Conservation (phyloP, 139 green algal genomes). For the Chlorella sp. region DNA sequence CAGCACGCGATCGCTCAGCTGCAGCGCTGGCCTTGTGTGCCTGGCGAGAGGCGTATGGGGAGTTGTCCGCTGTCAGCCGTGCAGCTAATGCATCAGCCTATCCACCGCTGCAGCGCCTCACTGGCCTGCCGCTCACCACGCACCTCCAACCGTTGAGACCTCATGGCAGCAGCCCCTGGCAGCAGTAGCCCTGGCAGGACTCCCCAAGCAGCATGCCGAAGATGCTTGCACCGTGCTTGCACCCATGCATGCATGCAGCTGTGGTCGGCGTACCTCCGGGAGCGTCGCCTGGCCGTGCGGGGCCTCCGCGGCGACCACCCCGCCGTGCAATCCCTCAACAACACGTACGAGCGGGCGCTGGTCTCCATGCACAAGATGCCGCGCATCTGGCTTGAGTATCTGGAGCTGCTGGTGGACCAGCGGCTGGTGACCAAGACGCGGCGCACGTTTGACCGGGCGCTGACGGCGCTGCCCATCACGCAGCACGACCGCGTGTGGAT, state of each 20-base stretch:
- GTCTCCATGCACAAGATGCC: conserved; percentile 97
- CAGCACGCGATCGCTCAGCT: too few species aligned
- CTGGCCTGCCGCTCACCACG: too few species aligned
- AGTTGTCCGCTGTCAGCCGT: too few species aligned
- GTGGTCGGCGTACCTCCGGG: conserved; percentile 82
- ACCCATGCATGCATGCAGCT: conserved; percentile 52
- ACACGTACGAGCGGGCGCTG: conserved; percentile 91
- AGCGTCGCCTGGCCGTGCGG: conserved; percentile 64
- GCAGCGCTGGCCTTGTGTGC: too few species aligned
- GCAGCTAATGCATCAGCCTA: too few species aligned
- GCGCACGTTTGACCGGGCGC: conserved; percentile 83
- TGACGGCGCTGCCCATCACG: conserved; percentile 90
- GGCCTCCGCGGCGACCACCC: conserved; percentile 53
- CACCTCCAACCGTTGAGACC: too few species aligned
- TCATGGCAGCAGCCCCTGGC: too few species aligned
- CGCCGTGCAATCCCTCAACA: conserved; percentile 64
- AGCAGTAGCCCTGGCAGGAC: too few species aligned
- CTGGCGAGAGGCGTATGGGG: too few species aligned
- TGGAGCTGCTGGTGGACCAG: conserved; percentile 74
- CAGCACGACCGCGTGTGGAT: conserved; percentile 96
- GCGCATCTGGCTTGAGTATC: conserved; percentile 88
- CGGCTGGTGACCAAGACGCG: conserved; percentile 68
- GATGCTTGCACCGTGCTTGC: neutral
- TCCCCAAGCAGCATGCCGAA: too few species aligned
- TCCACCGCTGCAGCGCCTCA: too few species aligned